phyloP scores from a whole-genome alignment of 176 grass and related monocot species.

The Triticum monococcum region DNA sequence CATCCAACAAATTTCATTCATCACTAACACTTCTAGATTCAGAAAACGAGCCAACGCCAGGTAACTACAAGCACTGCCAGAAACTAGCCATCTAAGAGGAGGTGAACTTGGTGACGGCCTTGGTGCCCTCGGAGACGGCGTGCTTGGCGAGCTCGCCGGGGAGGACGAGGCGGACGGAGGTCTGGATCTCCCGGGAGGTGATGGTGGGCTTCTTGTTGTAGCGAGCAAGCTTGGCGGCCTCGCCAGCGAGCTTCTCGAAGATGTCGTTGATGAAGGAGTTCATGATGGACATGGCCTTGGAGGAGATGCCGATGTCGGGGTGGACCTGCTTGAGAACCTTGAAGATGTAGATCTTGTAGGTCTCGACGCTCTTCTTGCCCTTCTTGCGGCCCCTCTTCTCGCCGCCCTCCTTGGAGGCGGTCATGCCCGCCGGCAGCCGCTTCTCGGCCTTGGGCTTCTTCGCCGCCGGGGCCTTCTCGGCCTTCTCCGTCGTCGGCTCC shows the following conservation, averaged over 20 bases:
- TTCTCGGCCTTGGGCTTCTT: conserved; percentile 1
- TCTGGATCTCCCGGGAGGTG: conserved; percentile 64
- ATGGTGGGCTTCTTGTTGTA: conserved; percentile 77
- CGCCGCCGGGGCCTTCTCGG: neutral
- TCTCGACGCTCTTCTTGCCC: conserved; percentile 56
- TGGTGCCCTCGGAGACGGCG: conserved; percentile 57
- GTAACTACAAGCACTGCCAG: too few species aligned
- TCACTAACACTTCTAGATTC: too few species aligned
- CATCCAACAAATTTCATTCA: too few species aligned
- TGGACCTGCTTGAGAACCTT: conserved; percentile 96
- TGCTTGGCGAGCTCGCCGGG: conserved; percentile 65
- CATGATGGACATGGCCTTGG: conserved; percentile 97
- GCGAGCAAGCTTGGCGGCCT: conserved; percentile 37
- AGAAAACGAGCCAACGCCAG: too few species aligned
- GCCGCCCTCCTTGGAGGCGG: neutral
- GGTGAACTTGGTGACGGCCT: conserved; percentile 6
- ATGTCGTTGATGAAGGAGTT: conserved; percentile 95
- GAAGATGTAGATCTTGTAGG: conserved; percentile 97
- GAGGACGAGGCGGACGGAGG: conserved; percentile 65
- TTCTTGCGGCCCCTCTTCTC: conserved; percentile 4
- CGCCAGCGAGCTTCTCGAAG: conserved; percentile 67
- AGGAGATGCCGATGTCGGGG: conserved; percentile 80
- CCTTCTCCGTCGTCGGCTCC: neutral
- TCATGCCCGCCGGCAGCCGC: neutral
- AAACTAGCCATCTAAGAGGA: neutral